Percentiles rank a stretch among this genome's conserved stretches.
phyloP scores from a whole-genome alignment of 2,329 filamentous ascomycete species.

The Sphaerulina musiva region DNA sequence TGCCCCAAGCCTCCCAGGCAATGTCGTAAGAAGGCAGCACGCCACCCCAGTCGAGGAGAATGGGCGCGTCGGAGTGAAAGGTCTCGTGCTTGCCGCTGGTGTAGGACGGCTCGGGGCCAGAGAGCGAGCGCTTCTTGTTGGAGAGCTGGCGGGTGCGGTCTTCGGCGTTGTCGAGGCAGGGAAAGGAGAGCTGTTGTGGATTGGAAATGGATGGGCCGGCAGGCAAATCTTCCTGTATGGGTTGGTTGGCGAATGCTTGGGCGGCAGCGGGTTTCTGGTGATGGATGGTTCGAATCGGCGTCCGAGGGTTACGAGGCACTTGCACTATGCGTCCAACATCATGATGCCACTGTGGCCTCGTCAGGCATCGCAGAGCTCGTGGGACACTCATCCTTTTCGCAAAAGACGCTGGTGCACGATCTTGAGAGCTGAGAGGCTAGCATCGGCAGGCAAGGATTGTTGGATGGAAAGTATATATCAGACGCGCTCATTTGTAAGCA shows the following conservation, averaged over 20 bases:
- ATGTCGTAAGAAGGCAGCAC: constrained; percentile 82
- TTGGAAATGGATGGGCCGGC: constrained; percentile 52
- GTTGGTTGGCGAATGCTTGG: constrained; percentile 21
- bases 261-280: constrained; percentile 11
- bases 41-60: constrained; percentile 91
- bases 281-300: constrained; percentile 13
- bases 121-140: constrained; percentile 56
- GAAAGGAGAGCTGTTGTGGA: constrained; percentile 79
- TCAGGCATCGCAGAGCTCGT: constrained; percentile 1
- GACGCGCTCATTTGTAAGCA: background rate
- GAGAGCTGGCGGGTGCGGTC: constrained; percentile 61
- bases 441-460: background rate
- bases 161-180: constrained; percentile 80
- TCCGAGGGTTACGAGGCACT: background rate
- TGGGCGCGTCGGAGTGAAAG: constrained; percentile 66
- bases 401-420: too few species aligned
- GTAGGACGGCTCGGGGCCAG: constrained; percentile 88
- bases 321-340: background rate
- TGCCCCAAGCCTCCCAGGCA: constrained; percentile 90
- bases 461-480: background rate
- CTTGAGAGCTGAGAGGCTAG: background rate
- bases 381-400: background rate
- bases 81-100: constrained; percentile 77
- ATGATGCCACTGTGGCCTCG: background rate
- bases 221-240: constrained; percentile 25